These are phyloP conservation scores for Chalciporus piperatus DNA, from an alignment of 768 basidiomycete species.

Conservation along the genomic window DNA sequence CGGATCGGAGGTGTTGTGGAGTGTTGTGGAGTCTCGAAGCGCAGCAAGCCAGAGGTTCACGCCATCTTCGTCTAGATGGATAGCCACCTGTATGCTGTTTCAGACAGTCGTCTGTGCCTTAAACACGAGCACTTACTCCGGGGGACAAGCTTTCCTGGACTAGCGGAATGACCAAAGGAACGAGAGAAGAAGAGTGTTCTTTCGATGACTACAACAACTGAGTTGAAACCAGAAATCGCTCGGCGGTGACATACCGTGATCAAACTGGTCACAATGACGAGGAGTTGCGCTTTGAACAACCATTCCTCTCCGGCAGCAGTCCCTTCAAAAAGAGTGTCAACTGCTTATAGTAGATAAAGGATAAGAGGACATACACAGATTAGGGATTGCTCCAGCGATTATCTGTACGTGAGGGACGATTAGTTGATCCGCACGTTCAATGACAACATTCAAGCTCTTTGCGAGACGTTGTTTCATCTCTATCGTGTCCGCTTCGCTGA, in stretches of 20 bases:
- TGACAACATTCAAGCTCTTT: slow-evolving; percentile 62
- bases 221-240: not conserved
- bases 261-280: slow-evolving; percentile 68
- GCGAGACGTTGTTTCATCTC: slow-evolving; percentile 80
- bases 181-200: slow-evolving; percentile 55
- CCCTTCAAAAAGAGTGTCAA: slow-evolving; percentile 45
- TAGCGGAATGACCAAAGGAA: slow-evolving; percentile 57
- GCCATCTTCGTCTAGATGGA: slow-evolving; percentile 76
- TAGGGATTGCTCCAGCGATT: slow-evolving; percentile 64
- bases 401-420: slow-evolving; percentile 63
- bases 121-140: slow-evolving; percentile 37
- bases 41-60: slow-evolving; percentile 72
- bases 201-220: slow-evolving; percentile 55
- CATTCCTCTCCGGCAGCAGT: slow-evolving; percentile 61
- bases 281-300: slow-evolving; percentile 66
- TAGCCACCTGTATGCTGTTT: slow-evolving; percentile 44
- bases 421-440: slow-evolving; percentile 52
- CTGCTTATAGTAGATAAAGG: slow-evolving; percentile 7
- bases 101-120: not conserved
- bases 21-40: slow-evolving; percentile 57
- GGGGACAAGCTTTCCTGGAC: slow-evolving; percentile 63
- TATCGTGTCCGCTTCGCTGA: slow-evolving; percentile 69
- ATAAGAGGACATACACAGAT: slow-evolving; percentile 55
- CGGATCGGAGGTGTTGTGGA: slow-evolving; percentile 48
- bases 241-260: slow-evolving; percentile 49